Conservation (phyloP, 2,329 filamentous ascomycete genomes). For the Cylindrodendrum hubeiense region DNA sequence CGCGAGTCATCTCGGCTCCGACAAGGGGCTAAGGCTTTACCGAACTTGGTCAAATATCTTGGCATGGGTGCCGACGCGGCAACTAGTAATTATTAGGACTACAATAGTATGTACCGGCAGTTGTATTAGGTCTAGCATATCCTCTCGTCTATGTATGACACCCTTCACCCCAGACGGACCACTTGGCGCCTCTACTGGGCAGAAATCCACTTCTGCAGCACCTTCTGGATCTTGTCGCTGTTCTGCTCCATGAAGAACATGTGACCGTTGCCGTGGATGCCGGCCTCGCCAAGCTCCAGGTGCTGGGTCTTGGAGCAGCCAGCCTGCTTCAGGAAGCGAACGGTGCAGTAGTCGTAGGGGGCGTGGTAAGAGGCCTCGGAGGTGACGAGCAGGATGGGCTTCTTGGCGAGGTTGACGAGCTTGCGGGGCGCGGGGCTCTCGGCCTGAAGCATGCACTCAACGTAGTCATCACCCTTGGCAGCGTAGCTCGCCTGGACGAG, state of each 20-base stretch:
- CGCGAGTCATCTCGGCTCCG: too few relatives aligned
- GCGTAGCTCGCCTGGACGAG: conserved; percentile 29
- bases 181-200: not conserved
- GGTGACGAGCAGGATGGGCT: conserved; percentile 37
- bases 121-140: not conserved
- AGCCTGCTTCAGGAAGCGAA: conserved; percentile 35
- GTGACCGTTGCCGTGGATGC: conserved; percentile 39
- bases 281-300: conserved; percentile 34
- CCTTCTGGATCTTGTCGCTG: conserved; percentile 32
- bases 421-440: conserved; percentile 25
- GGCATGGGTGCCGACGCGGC: not conserved
- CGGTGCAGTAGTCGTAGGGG: conserved; percentile 39
- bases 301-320: conserved; percentile 36
- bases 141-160: not conserved
- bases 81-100: not conserved
- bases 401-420: conserved; percentile 51
- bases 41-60: too few relatives aligned
- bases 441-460: conserved; percentile 34
- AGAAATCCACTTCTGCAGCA: conserved; percentile 33
- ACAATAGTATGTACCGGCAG: not conserved
- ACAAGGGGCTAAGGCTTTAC: too few relatives aligned
- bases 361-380: conserved; percentile 36
- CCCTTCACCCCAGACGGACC: not conserved
- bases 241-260: conserved; percentile 45
- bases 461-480: conserved; percentile 15